Conservation (phyloP, 352 stramenopile genomes). For the Pythium biforme region DNA sequence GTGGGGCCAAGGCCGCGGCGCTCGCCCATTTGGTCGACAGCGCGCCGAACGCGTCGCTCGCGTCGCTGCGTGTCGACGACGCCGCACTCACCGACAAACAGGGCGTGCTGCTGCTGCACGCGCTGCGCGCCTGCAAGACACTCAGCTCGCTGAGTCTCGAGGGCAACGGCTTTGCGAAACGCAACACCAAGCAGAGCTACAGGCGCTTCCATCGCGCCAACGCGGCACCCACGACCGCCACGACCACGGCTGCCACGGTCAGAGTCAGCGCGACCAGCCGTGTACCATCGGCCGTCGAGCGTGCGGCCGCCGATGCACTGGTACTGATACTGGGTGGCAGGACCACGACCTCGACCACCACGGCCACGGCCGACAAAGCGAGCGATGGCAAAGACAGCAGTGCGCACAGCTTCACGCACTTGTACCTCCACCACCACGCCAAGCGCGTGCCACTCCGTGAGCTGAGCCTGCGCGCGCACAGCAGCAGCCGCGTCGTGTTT, state of each 20-base stretch:
- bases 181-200: conserved; percentile 27
- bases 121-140: conserved; percentile 49
- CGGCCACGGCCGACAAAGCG: not conserved
- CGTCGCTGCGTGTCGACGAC: conserved; percentile 59
- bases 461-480: conserved; percentile 52
- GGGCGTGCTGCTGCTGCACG: conserved; percentile 57
- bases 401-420: conserved; percentile 19
- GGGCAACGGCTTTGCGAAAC: conserved; percentile 56
- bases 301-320: conserved; percentile 18
- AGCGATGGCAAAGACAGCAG: conserved; percentile 2
- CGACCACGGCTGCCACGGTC: not conserved
- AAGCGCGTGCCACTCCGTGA: conserved; percentile 44
- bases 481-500: conserved; percentile 44
- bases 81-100: conserved; percentile 52
- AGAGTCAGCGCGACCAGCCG: not conserved
- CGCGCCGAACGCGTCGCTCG: conserved; percentile 36
- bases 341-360: conserved; percentile 8
- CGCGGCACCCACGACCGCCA: not conserved
- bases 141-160: conserved; percentile 67
- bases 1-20: conserved; percentile 39
- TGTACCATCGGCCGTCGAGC: conserved; percentile 5
- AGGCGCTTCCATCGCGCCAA: conserved; percentile 19
- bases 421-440: conserved; percentile 7
- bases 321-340: conserved; percentile 22
- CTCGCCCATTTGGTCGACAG: conserved; percentile 53